A percentile compares a stretch with the other conserved stretches of the same genome.
Conservation (phyloP, 345 rosid species). For the Aquilaria malaccensis region DNA sequence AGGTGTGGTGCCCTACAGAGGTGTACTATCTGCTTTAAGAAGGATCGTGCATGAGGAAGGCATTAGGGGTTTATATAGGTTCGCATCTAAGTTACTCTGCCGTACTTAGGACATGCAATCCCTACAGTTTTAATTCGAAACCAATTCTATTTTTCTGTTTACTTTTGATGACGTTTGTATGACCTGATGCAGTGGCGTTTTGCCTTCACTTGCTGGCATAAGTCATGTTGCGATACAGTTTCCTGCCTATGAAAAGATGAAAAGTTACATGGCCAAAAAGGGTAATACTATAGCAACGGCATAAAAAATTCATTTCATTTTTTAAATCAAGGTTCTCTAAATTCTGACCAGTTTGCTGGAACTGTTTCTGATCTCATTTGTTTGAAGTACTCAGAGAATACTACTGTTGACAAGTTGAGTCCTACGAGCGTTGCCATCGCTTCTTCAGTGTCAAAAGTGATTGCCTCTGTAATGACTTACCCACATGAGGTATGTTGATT, state of each 20-base stretch:
- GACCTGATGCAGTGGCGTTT: constrained; percentile 66
- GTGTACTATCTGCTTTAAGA: constrained; percentile 64
- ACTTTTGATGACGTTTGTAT: constrained; percentile 7
- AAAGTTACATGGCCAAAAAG: constrained; percentile 59
- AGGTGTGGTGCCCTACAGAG: constrained; percentile 73
- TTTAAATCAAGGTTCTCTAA: constrained; percentile 1
- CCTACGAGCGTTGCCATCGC: constrained; percentile 67
- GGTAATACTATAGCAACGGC: constrained; percentile 31
- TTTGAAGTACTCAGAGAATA: constrained; percentile 43
- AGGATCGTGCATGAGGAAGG: constrained; percentile 89
- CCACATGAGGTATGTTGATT: constrained; percentile 76
- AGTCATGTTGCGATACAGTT: constrained; percentile 97
- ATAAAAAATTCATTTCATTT: constrained; percentile 1
- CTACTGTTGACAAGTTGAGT: constrained; percentile 50
- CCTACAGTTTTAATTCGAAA: neutral
- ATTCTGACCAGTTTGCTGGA: neutral
- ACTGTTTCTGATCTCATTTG: constrained; percentile 20
- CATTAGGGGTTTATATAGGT: constrained; percentile 87
- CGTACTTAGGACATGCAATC: constrained; percentile 1
- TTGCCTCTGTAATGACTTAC: constrained; percentile 79
- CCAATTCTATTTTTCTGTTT: neutral
- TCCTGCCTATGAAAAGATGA: constrained; percentile 91
- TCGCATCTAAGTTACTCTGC: constrained; percentile 12
- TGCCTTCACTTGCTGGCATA: constrained; percentile 89
- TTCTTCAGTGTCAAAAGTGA: constrained; percentile 70